These are phyloP conservation scores for Geranomyces variabilis DNA, from an alignment of 192 early-diverging fungal genomes.

Conservation along the genomic window DNA sequence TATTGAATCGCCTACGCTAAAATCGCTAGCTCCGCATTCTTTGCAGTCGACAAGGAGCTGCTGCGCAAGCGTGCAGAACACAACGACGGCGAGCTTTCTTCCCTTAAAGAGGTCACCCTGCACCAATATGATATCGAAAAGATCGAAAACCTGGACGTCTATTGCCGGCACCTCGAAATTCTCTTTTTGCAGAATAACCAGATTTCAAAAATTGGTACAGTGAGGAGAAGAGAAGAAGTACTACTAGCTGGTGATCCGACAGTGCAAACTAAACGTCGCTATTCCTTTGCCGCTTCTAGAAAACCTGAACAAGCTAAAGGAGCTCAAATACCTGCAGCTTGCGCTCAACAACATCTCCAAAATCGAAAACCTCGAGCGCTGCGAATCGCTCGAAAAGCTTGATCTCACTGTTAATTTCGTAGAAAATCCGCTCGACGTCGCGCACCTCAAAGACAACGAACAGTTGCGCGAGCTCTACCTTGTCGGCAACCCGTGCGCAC, in stretches of 20 bases:
- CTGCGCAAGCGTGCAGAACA: constrained; percentile 59
- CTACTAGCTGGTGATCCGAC: not conserved
- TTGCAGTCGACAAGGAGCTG: constrained; percentile 49
- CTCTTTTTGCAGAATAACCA: constrained; percentile 63
- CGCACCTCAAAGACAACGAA: constrained; percentile 44
- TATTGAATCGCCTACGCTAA: not conserved
- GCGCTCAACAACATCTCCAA: constrained; percentile 61
- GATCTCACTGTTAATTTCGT: constrained; percentile 69
- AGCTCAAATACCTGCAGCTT: constrained; percentile 59
- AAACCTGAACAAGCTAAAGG: constrained; percentile 60
- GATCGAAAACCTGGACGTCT: constrained; percentile 64
- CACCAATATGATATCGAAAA: constrained; percentile 69
- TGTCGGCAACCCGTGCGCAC: constrained; percentile 58
- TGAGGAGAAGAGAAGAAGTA: not conserved
- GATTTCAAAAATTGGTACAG: constrained; percentile 61
- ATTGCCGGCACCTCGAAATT: constrained; percentile 61
- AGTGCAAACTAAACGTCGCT: too few relatives aligned
- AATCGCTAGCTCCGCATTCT: not conserved
- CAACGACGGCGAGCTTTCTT: constrained; percentile 64
- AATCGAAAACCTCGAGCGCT: constrained; percentile 63
- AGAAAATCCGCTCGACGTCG: constrained; percentile 52
- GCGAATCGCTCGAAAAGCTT: constrained; percentile 59
- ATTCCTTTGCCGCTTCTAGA: constrained; percentile 34
- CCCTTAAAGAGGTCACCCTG: constrained; percentile 58
- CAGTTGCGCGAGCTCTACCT: constrained; percentile 56